Conservation (phyloP, 306 rosid genomes). For the Hylodesmum podocarpum region DNA sequence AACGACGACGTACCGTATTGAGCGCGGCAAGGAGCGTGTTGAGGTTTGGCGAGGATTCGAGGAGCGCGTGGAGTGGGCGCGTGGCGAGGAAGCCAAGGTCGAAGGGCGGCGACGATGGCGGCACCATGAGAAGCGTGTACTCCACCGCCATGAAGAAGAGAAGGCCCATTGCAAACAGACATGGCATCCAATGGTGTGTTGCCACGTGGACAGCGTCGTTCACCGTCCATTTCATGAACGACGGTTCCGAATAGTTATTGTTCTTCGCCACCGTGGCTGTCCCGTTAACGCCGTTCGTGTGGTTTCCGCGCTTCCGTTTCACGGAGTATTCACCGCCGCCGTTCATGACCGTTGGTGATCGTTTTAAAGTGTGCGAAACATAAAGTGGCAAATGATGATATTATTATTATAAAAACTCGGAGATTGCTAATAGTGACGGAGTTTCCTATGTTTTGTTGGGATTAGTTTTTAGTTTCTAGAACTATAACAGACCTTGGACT, state of each 20-base stretch:
- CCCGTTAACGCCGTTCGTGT: conserved; percentile 19
- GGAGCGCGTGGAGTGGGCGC: conserved; percentile 56
- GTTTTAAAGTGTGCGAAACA: not conserved
- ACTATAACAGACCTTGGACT: not conserved
- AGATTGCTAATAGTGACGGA: conserved; percentile 38
- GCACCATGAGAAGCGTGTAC: conserved; percentile 93
- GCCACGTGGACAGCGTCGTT: conserved; percentile 66
- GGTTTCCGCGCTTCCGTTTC: conserved; percentile 7
- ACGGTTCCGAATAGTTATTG: conserved; percentile 22
- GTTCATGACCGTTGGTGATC: conserved; percentile 36
- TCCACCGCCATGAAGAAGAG: conserved; percentile 93
- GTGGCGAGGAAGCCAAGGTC: conserved; percentile 84
- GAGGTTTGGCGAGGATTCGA: conserved; percentile 63
- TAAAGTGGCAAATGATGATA: not conserved
- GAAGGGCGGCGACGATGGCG: conserved; percentile 75
- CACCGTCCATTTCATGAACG: conserved; percentile 68
- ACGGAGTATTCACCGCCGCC: conserved; percentile 39
- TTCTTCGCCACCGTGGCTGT: conserved; percentile 21
- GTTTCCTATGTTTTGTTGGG: conserved; percentile 34
- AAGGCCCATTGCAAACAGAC: conserved; percentile 60
- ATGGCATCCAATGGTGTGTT: conserved; percentile 75
- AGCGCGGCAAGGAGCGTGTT: conserved; percentile 70
- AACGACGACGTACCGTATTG: conserved; percentile 59
- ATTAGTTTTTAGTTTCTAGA: not conserved
- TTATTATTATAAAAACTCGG: not conserved